Percentiles rank a stretch among this genome's conserved stretches.
Evolutionary conservation across 495 filamentous ascomycete species (phyloP).

Genomic region (Penicillium coprophilum): DNA sequence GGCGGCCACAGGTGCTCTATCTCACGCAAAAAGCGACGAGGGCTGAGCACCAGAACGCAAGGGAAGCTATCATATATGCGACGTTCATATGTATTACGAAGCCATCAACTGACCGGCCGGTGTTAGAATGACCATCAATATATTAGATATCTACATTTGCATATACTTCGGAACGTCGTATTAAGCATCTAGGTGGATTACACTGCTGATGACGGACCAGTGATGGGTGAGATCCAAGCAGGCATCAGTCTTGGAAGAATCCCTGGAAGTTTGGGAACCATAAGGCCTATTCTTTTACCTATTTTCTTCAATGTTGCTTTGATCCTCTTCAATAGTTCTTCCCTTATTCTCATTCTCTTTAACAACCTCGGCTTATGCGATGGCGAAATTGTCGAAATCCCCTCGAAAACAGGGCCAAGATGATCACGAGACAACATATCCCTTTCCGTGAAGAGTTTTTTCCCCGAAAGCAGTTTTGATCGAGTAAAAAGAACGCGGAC

Average conservation of each 20-base stretch:
- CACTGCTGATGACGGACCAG: conserved; percentile 11
- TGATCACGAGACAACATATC: not conserved
- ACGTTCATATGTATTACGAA: no score
- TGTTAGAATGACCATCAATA: not conserved
- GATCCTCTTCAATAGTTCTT: no score
- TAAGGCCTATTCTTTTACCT: no score
- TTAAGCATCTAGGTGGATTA: conserved; percentile 16
- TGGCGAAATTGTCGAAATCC: not conserved
- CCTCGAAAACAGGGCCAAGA: not conserved
- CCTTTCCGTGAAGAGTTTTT: conserved; percentile 5
- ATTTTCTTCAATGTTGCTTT: no score
- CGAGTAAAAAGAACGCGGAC: not conserved
- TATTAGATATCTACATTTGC: not conserved
- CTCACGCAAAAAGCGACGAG: no score
- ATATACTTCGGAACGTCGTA: conserved; percentile 5
- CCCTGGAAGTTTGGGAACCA: not conserved
- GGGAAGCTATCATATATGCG: no score
- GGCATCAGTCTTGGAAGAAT: not conserved
- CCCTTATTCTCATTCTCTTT: no score
- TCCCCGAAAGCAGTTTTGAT: conserved; percentile 20
- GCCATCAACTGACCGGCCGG: no score
- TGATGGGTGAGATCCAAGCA: no score
- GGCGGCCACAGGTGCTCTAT: no score
- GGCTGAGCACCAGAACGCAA: no score
- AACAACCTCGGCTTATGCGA: not conserved